Percentiles rank a stretch among this genome's conserved stretches.
Conservation (phyloP, 768 basidiomycete species). For the Collybia sordida region DNA sequence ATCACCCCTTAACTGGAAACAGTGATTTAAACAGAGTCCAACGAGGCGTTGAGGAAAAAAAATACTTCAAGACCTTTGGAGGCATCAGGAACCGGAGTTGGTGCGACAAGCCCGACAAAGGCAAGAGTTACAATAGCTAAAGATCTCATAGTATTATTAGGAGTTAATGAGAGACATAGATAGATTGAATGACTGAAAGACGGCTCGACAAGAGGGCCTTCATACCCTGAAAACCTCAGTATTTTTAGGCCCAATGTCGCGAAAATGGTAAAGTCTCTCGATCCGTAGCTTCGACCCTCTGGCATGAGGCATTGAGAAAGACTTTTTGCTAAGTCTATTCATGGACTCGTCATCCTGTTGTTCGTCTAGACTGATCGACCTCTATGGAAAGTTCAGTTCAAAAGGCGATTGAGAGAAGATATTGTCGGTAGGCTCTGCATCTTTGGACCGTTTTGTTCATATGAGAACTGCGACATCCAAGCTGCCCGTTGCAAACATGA, state of each 20-base stretch:
- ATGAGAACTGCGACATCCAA: constrained; percentile 76
- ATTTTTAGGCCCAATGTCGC: too few relatives aligned
- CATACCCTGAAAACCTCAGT: too few relatives aligned
- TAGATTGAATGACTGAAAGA: neutral
- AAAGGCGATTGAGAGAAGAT: constrained; percentile 14
- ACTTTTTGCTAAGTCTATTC: too few relatives aligned
- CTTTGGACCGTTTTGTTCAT: constrained; percentile 53
- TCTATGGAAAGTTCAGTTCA: constrained; percentile 14
- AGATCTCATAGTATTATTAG: neutral
- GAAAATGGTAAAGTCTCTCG: neutral
- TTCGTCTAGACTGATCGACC: constrained; percentile 1
- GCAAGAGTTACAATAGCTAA: neutral
- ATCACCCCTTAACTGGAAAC: neutral
- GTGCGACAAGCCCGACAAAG: neutral
- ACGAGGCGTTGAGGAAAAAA: neutral
- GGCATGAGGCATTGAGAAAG: too few relatives aligned
- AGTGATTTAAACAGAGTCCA: neutral
- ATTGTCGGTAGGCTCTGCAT: constrained; percentile 2
- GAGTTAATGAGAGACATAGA: neutral
- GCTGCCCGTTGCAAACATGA: constrained; percentile 77
- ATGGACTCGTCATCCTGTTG: constrained; percentile 9
- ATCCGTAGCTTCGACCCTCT: neutral
- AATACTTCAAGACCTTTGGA: neutral
- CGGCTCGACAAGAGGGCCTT: too few relatives aligned
- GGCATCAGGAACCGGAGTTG: neutral